These are phyloP conservation scores for Grosmannia penicillata DNA, from an alignment of 2,329 filamentous ascomycete genomes.

Conservation along the genomic window DNA sequence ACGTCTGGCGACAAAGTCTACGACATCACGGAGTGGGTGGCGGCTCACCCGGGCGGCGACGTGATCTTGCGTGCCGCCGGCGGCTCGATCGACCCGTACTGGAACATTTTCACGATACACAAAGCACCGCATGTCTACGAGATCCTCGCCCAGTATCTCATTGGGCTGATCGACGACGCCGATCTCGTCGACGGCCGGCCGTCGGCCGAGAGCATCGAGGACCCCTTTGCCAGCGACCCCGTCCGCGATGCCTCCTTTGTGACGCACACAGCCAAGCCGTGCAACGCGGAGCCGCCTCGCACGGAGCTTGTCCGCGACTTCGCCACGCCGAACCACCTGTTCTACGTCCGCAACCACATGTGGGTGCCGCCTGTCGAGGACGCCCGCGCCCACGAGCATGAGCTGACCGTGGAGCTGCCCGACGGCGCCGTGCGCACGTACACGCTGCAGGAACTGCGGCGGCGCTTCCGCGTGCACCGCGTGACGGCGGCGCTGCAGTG, in stretches of 20 bases:
- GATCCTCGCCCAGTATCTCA: slow-evolving; percentile 48
- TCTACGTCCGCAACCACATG: slow-evolving; percentile 49
- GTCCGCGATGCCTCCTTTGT: slow-evolving; percentile 33
- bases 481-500: slow-evolving; percentile 44
- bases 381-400: slow-evolving; percentile 22
- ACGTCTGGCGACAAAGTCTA: slow-evolving; percentile 50
- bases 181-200: slow-evolving; percentile 44
- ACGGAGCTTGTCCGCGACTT: slow-evolving; percentile 32
- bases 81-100: slow-evolving; percentile 50
- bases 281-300: slow-evolving; percentile 45
- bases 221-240: slow-evolving; percentile 43
- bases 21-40: slow-evolving; percentile 55
- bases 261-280: slow-evolving; percentile 37
- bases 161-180: slow-evolving; percentile 42
- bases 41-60: slow-evolving; percentile 50
- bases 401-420: slow-evolving; percentile 40
- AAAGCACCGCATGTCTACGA: slow-evolving; percentile 49
- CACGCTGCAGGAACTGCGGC: slow-evolving; percentile 36
- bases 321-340: slow-evolving; percentile 38
- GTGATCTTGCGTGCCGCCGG: slow-evolving; percentile 54
- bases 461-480: slow-evolving; percentile 31
- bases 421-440: slow-evolving; percentile 39
- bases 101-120: slow-evolving; percentile 57
- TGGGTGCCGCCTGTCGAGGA: slow-evolving; percentile 39
- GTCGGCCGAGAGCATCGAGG: slow-evolving; percentile 37